phyloP scores from a whole-genome alignment of 768 basidiomycete species.

The Solioccasus polychromus region DNA sequence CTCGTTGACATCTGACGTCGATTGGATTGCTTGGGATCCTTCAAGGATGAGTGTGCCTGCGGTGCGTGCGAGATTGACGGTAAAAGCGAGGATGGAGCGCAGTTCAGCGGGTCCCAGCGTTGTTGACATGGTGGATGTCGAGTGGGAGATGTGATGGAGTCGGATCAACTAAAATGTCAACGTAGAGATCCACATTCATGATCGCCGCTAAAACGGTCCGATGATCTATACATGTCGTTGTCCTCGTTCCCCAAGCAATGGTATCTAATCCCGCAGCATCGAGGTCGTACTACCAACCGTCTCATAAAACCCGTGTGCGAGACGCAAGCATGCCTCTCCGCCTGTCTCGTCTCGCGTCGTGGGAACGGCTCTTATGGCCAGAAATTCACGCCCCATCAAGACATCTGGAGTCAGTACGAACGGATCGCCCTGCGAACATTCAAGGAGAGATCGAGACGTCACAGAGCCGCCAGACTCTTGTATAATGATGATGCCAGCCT shows the following conservation, averaged over 20 bases:
- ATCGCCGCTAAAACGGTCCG: too few relatives aligned
- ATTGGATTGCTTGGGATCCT: conserved; percentile 72
- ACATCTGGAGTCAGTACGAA: conserved; percentile 66
- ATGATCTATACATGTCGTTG: too few relatives aligned
- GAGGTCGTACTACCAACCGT: conserved; percentile 66
- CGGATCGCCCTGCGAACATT: conserved; percentile 30
- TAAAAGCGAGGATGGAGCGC: conserved; percentile 62
- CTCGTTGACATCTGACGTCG: conserved; percentile 57
- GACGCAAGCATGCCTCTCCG: conserved; percentile 65
- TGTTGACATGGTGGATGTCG: conserved; percentile 28
- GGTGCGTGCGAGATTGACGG: conserved; percentile 63
- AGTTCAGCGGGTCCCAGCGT: conserved; percentile 44
- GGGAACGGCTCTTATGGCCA: conserved; percentile 68
- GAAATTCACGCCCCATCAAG: conserved; percentile 74
- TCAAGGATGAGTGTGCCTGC: conserved; percentile 77
- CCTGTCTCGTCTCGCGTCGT: conserved; percentile 59
- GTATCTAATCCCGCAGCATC: conserved; percentile 29
- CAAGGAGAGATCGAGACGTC: conserved; percentile 53
- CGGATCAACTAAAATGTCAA: too few relatives aligned
- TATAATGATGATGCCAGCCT: conserved; percentile 86
- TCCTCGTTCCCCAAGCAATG: background rate
- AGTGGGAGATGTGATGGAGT: background rate
- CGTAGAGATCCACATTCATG: too few relatives aligned
- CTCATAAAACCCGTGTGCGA: conserved; percentile 82
- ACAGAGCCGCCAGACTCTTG: conserved; percentile 84